Base-by-base conservation (phyloP, 345 rosid species). In the Acer negundo region DNA sequence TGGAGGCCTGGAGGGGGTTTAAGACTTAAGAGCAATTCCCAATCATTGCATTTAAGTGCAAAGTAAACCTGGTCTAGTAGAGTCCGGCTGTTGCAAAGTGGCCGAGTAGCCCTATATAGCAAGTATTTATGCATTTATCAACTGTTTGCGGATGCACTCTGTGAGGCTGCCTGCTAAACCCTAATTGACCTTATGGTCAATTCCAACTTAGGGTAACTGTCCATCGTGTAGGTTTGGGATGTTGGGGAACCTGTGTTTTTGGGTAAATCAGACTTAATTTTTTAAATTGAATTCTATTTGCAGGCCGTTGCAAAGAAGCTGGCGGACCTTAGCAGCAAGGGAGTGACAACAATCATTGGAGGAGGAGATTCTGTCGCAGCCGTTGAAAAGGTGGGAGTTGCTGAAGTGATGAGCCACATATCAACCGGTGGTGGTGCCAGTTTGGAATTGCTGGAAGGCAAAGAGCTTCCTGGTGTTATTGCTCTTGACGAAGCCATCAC, bases 261-360 rank as follows among this genome's bases (percentile, higher is more conserved):
- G 49, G 17, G n/a, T 11, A 10, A 51, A 11, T 63, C 8, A 67
- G 69, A 40, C 67, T 19, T 6, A 73, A 64, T 26, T 46, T 19
- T 15, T 53, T 47, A 28, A 28, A 58, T 35, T 59, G 11, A 28
- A 31, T 68, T 70, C 42, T 70, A 19, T 35, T 70, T 77, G 73
- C 89, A 95, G 98, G 81, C 98, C 22, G 47, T 95, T 53, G 98
- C 98, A 65, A 95, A 90, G 92, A 91, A 95, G 91, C 94, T 95
- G 56, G 97, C 97, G 1, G 97, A 89, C 26, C 88, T 93, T 10
- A 93, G 97, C 47, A 86, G 89, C 79, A 87, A 88, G 87, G 95
- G 92, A 47, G 97, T 91, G 40, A 91, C 97, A 13, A 92, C 97
- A 55, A 91, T 92, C 76, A 92, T 92, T 38, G 95, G 97, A 72